Percentiles rank a stretch among this genome's conserved stretches.
Conservation (phyloP, 2,329 filamentous ascomycete species). For the Colletotrichum horii region DNA sequence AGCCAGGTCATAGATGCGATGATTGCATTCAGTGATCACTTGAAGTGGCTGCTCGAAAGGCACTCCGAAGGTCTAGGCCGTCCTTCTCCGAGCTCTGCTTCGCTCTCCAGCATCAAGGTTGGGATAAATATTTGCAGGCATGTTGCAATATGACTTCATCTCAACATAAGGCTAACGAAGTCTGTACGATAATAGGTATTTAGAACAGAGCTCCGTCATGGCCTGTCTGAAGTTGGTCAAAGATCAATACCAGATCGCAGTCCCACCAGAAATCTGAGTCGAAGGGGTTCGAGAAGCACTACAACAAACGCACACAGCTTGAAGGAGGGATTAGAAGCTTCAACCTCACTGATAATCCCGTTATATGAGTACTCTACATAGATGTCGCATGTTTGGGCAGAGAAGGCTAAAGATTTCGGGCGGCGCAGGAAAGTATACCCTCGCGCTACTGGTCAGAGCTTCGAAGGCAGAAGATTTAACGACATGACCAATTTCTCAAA, state of each 20-base stretch:
- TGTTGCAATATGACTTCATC: neutral
- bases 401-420: neutral
- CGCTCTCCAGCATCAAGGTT: neutral
- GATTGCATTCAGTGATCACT: neutral
- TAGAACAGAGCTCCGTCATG: neutral
- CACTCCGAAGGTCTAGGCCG: neutral
- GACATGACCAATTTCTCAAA: neutral
- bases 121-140: neutral
- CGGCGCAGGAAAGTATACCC: neutral
- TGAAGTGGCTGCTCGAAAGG: neutral
- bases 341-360: neutral
- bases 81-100: neutral
- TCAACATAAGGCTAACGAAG: neutral
- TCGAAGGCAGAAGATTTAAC: neutral
- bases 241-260: neutral
- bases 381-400: neutral
- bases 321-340: neutral
- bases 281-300: neutral
- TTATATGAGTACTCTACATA: neutral
- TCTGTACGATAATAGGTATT: neutral
- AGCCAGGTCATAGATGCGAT: neutral
- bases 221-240: neutral
- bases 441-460: neutral
- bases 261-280: neutral
- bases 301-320: neutral